Conservation (phyloP, 2,329 filamentous ascomycete species). For the Elsinoe fawcettii region DNA sequence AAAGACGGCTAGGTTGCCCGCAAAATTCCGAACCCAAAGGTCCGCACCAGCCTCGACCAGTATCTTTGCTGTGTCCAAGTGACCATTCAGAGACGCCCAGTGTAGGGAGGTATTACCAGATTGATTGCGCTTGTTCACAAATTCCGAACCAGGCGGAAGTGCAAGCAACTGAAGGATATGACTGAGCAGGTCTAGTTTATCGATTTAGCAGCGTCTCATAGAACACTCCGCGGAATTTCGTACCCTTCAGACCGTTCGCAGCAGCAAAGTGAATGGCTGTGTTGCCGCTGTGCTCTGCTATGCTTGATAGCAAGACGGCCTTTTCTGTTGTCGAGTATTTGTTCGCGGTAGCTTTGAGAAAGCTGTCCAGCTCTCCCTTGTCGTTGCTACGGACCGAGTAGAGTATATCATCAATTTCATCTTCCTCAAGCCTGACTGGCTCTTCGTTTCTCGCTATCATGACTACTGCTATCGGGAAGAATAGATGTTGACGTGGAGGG, state of each 20-base stretch:
- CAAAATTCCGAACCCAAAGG: conserved; percentile 69
- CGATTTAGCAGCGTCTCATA: background rate
- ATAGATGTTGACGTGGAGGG: background rate
- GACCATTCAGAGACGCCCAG: conserved; percentile 87
- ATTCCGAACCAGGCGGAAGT: conserved; percentile 27
- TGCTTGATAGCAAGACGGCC: conserved; percentile 61
- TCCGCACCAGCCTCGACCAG: conserved; percentile 71
- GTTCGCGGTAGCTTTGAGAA: conserved; percentile 52
- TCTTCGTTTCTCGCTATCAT: conserved; percentile 1
- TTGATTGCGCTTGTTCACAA: conserved; percentile 64
- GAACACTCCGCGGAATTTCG: background rate
- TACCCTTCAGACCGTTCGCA: conserved; percentile 79
- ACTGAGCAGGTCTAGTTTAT: conserved; percentile 18
- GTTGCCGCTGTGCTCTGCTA: conserved; percentile 69
- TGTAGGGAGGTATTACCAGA: conserved; percentile 88
- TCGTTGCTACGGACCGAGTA: conserved; percentile 80
- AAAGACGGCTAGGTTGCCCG: conserved; percentile 60
- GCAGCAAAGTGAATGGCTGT: conserved; percentile 81
- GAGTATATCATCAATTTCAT: conserved; percentile 84
- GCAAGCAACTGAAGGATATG: conserved; percentile 15
- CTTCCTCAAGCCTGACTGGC: conserved; percentile 30
- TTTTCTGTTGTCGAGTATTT: conserved; percentile 53
- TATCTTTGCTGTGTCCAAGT: conserved; percentile 69
- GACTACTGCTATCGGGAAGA: background rate
- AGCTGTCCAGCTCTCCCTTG: conserved; percentile 55